phyloP scores from a whole-genome alignment of 2,329 filamentous ascomycete genomes.

The Fusarium sp. region DNA sequence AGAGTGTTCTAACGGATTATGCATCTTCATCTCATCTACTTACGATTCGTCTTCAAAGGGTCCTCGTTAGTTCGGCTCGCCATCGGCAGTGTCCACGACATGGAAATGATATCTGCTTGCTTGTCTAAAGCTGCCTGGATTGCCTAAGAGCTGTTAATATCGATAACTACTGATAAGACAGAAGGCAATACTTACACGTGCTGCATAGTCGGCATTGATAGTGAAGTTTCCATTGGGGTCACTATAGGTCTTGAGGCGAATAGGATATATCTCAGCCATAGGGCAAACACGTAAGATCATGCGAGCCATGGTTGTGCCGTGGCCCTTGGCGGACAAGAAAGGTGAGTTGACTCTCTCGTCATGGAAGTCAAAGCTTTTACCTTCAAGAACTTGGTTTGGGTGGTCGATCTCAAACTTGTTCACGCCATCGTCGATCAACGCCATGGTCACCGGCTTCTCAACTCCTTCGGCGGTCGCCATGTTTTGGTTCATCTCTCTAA shows the following conservation, averaged over 20 bases:
- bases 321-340: neutral
- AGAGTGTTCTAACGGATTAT: too few relatives aligned
- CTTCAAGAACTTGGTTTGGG: neutral
- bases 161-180: too few relatives aligned
- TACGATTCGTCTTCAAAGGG: neutral
- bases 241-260: neutral
- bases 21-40: too few relatives aligned
- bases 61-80: neutral
- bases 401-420: neutral
- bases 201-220: neutral
- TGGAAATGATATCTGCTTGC: neutral
- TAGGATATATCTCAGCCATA: neutral
- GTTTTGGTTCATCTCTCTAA: neutral
- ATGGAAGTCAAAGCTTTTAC: neutral
- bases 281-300: slow-evolving; percentile 1
- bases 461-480: neutral
- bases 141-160: neutral
- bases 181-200: neutral
- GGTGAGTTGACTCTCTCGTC: neutral
- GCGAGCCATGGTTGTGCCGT: neutral
- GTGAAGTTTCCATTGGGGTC: neutral
- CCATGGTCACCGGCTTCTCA: neutral
- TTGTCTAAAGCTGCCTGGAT: neutral
- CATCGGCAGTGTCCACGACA: neutral
- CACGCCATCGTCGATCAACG: neutral